These are phyloP conservation scores for Boletus rex-veris DNA, from an alignment of 768 basidiomycete genomes.

Conservation along the genomic window DNA sequence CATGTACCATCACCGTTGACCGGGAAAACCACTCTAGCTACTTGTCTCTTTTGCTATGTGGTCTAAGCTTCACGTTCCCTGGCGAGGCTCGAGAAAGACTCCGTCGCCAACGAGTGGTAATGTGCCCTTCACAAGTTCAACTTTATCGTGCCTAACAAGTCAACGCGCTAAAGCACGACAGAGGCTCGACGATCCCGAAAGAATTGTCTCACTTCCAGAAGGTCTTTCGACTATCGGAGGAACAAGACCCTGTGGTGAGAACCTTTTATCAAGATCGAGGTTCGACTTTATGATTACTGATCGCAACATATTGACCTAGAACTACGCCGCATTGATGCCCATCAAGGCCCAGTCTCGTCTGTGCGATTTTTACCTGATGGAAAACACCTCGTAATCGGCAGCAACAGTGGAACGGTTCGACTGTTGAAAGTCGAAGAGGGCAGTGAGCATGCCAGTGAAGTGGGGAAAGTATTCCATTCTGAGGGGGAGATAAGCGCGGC, in stretches of 20 bases:
- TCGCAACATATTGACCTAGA: background rate
- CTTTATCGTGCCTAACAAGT: background rate
- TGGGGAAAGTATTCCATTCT: background rate
- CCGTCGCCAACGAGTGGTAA: constrained; percentile 2
- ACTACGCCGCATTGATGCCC: background rate
- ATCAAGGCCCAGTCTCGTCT: background rate
- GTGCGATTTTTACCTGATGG: constrained; percentile 13
- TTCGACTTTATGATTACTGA: background rate
- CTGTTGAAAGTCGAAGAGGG: constrained; percentile 1
- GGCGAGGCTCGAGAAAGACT: constrained; percentile 5
- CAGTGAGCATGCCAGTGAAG: background rate
- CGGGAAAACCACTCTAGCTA: background rate
- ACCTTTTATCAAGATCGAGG: background rate
- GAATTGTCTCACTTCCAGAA: background rate
- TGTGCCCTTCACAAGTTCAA: background rate
- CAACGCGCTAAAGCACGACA: background rate
- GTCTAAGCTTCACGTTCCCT: constrained; percentile 4
- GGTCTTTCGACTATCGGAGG: background rate
- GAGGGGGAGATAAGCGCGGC: background rate
- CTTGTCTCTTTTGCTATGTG: constrained; percentile 2
- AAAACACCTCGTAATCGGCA: constrained; percentile 2
- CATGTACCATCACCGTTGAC: background rate
- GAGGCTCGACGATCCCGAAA: background rate
- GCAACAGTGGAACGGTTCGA: constrained; percentile 9
- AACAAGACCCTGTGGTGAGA: background rate